phyloP scores from a whole-genome alignment of 371 early-diverging fungal genomes.

The Saksenaea oblongispora region DNA sequence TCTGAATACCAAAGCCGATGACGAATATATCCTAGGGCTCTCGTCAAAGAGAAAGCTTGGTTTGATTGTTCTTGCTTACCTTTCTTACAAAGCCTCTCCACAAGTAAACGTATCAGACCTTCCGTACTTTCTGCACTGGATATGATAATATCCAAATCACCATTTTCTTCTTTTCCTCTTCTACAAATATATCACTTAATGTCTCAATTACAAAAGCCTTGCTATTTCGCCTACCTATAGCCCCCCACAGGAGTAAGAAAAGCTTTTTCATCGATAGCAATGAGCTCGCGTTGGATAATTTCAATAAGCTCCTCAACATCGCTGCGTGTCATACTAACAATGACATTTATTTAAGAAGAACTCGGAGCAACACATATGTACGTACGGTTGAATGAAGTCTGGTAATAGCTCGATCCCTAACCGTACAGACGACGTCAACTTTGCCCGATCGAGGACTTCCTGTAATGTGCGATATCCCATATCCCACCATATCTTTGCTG shows the following conservation, averaged over 20 bases:
- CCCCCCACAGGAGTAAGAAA: conserved; percentile 50
- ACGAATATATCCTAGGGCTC: not conserved
- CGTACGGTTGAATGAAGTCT: conserved; percentile 43
- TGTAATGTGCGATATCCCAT: conserved; percentile 49
- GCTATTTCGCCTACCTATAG: conserved; percentile 26
- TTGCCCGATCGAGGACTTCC: conserved; percentile 36
- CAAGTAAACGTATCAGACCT: conserved; percentile 27
- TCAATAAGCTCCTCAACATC: conserved; percentile 51
- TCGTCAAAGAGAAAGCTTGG: not conserved
- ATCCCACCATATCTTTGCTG: conserved; percentile 52
- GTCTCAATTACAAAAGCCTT: not conserved
- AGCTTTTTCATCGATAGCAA: conserved; percentile 23
- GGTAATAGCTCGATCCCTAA: conserved; percentile 42
- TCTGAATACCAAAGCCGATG: conserved; percentile 31
- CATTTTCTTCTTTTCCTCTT: conserved; percentile 52
- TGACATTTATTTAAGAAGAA: not conserved
- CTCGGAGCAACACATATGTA: not conserved
- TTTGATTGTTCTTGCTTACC: conserved; percentile 19
- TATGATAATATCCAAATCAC: conserved; percentile 56
- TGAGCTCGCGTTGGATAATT: conserved; percentile 34
- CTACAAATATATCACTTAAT: conserved; percentile 11
- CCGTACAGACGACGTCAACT: conserved; percentile 26
- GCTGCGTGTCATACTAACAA: conserved; percentile 34
- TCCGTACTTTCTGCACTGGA: conserved; percentile 24
- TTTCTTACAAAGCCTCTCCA: conserved; percentile 19